phyloP scores from a whole-genome alignment of 2,329 filamentous ascomycete genomes.

The Hymenoscyphus repandus region DNA sequence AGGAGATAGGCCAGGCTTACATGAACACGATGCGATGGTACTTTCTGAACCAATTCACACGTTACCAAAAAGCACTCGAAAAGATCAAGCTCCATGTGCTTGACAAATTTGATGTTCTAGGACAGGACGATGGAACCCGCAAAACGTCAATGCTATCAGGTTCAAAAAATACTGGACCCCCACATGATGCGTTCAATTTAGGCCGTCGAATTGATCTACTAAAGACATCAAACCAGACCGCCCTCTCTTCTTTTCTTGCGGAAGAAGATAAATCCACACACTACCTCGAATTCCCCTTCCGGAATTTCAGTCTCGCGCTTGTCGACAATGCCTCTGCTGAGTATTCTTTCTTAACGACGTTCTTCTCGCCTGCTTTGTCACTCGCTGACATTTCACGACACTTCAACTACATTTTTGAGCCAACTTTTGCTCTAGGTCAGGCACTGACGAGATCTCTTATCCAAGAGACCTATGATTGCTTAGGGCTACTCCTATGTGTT shows the following conservation, averaged over 20 bases:
- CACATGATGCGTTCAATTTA: conserved; percentile 84
- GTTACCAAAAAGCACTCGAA: conserved; percentile 78
- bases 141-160: conserved; percentile 55
- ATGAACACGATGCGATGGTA: conserved; percentile 99
- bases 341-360: conserved; percentile 86
- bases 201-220: conserved; percentile 82
- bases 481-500: conserved; percentile 87
- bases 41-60: conserved; percentile 83
- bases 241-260: conserved; percentile 80
- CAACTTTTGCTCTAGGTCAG: conserved; percentile 81
- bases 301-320: conserved; percentile 89
- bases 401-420: conserved; percentile 84
- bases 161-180: conserved; percentile 46
- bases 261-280: conserved; percentile 85
- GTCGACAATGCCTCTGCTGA: conserved; percentile 93
- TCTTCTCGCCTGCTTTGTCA: conserved; percentile 75
- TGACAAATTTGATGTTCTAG: conserved; percentile 79
- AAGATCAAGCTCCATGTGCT: conserved; percentile 79
- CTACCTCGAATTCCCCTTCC: conserved; percentile 85
- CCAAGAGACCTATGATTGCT: conserved; percentile 71
- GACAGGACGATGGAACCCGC: conserved; percentile 67
- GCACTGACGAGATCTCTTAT: conserved; percentile 70
- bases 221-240: conserved; percentile 65
- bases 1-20: conserved; percentile 89
- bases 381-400: conserved; percentile 75